Base-by-base conservation (phyloP, 2,329 filamentous ascomycete species). In the Harringtonia aguacate region DNA sequence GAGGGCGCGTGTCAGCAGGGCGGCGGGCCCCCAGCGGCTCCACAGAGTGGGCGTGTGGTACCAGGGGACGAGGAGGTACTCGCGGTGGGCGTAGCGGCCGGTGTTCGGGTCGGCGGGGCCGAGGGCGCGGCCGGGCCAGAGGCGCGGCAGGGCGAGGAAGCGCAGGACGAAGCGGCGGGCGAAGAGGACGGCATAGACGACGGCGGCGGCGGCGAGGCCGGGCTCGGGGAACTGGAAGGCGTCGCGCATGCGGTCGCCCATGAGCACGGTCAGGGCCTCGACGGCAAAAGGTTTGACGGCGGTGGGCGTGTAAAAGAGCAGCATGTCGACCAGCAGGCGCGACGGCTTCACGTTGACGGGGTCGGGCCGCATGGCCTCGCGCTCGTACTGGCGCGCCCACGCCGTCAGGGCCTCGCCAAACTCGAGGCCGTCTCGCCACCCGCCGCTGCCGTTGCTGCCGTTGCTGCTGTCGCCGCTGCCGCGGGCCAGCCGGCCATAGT, bases 61-160 rank as follows among this genome's bases (percentile, higher is more conserved):
- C 61, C 75, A 84, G 3, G 82, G 83, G 38, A 77, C 72, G 12
- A 75, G 73, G 22, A 79, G 68, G 60, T 77, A 84, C 31, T 65
- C 51, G 0, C 63, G 52, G 57, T 53, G 57, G 43, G 69, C 66
- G 49, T 77, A 69, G 4, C 73, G 70, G 1, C 73, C 73, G 0
- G 73, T 71, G 27, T 68, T 60, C 10, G 66, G 61, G 48, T 84
- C 72, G 1, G 72, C 64, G 0, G 73, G 14, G 2, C 63, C 61
- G 35, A 77, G 41, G 45, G 58, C 57, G 44, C 60, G 50, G 51
- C 67, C 47, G 56, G 56, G 52, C 54, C 60, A 45, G 56, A 68
- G 41, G 53, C 82, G 73, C 4, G 84, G 84, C 6, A 78, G 71
- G 13, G 67, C 53, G 0, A 87, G 59, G 53, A 81, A 69, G 8